Base-by-base conservation (phyloP, 208 protist genomes). In the Leishmania mexicana region DNA sequence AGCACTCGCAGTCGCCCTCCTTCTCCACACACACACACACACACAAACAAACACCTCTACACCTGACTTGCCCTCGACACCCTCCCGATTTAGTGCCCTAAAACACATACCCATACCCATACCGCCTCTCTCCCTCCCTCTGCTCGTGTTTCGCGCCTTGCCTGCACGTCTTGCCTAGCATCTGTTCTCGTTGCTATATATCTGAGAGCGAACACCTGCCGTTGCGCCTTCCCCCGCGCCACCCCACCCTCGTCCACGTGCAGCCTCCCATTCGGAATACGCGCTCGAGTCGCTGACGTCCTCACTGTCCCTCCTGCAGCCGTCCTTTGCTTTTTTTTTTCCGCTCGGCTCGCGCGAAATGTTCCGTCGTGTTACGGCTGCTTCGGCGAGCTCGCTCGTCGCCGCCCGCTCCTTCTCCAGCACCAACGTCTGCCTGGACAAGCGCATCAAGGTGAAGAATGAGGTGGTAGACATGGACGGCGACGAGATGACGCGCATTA, bases 401-500 rank as follows among this genome's bases (percentile, higher is more conserved):
- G 72, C 82, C 47, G 70, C 64, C 38, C 89, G 91, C 78, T 60
- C 47, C 79, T 86, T 95, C 84, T 87, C 76, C 83, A 89, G 87
- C 80, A 94, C 94, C 40, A 89, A 67, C 54, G 85, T 87, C 19
- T 83, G 71, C 74, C 75, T 93, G 10, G 85, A 85, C 82, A 86
- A 90, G 81, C 87, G 88, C 79, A 98, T 99, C 80, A 90, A 93
- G 80, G 98, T 99, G 42, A 92, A 83, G 60, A 97, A 97, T 79
- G 88, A 91, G 73, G 94, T 99, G 35, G 98, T 99, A n/a, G 98
- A 99, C 82, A 95, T 99, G 88, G 98, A 99, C 86, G 99, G 99
- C 77, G 99, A 99, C 87, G 99, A 99, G 89, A 99, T 99, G 98
- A 99, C 99, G 19, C 92, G 98, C 75, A 98, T 99, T 58, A 99